Conservation (phyloP, 2,329 filamentous ascomycete genomes). For the Graphilbum sp. region DNA sequence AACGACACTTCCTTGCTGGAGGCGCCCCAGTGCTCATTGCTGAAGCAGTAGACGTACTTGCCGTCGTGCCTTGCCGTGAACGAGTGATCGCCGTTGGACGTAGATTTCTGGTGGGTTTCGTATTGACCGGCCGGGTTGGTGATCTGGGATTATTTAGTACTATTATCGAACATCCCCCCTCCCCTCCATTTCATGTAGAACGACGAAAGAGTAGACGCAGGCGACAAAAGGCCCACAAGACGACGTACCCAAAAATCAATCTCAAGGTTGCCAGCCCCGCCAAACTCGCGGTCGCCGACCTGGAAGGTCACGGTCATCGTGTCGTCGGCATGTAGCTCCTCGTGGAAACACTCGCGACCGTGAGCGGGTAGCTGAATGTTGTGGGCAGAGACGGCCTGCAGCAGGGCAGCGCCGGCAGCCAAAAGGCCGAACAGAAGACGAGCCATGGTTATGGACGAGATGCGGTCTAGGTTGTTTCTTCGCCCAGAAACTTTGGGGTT, state of each 20-base stretch:
- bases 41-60: slow-evolving; percentile 93
- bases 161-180: background rate
- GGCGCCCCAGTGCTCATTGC: slow-evolving; percentile 95
- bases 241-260: slow-evolving; percentile 92
- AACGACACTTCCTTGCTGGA: slow-evolving; percentile 97
- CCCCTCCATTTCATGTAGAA: too few relatives aligned
- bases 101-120: slow-evolving; percentile 62
- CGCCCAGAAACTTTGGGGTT: too few relatives aligned
- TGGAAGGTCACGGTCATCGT: slow-evolving; percentile 98
- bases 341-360: slow-evolving; percentile 95
- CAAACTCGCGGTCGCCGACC: slow-evolving; percentile 92
- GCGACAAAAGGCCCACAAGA: background rate
- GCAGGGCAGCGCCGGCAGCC: slow-evolving; percentile 36
- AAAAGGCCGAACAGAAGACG: slow-evolving; percentile 13
- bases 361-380: slow-evolving; percentile 92
- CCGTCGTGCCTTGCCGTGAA: slow-evolving; percentile 78
- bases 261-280: slow-evolving; percentile 82
- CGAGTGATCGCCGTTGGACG: slow-evolving; percentile 84
- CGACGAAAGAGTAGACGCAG: background rate
- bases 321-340: slow-evolving; percentile 81
- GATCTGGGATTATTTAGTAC: slow-evolving; percentile 34
- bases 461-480: too few relatives aligned
- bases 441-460: too few relatives aligned
- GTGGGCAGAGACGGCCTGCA: slow-evolving; percentile 58
- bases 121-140: slow-evolving; percentile 60